phyloP scores from a whole-genome alignment of 2,329 filamentous ascomycete species.

The Waltergamsia citrina region DNA sequence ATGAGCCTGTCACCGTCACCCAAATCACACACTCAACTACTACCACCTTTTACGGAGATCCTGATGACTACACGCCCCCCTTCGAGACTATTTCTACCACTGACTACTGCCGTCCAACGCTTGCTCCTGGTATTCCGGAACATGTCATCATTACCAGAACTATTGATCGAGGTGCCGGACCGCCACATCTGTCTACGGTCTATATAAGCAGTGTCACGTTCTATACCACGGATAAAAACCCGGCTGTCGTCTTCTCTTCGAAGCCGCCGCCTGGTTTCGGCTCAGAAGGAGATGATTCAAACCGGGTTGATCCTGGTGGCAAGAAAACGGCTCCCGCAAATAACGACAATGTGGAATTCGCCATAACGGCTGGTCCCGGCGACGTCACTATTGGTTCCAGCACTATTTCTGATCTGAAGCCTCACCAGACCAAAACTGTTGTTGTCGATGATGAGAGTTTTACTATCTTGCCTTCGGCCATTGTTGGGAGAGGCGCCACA shows the following conservation, averaged over 20 bases:
- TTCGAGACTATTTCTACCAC: conserved; percentile 30
- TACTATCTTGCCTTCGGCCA: conserved; percentile 34
- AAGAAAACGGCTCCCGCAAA: no score
- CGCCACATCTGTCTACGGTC: not conserved
- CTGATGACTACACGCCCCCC: conserved; percentile 34
- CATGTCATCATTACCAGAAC: no score
- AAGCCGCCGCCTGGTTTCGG: no score
- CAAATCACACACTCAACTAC: conserved; percentile 39
- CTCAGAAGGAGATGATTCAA: no score
- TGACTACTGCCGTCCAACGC: conserved; percentile 29
- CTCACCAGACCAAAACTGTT: conserved; percentile 29
- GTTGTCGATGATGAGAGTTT: conserved; percentile 31
- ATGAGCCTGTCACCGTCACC: conserved; percentile 26
- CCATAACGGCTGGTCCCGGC: conserved; percentile 31
- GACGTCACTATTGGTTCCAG: conserved; percentile 36
- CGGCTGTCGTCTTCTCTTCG: conserved; percentile 33
- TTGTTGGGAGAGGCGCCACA: conserved; percentile 34
- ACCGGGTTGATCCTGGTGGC: no score
- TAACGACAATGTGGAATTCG: no score
- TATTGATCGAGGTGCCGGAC: no score
- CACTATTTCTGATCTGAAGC: conserved; percentile 29
- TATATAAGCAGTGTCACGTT: conserved; percentile 27
- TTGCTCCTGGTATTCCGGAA: no score
- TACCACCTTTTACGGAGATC: conserved; percentile 36
- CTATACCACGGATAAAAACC: conserved; percentile 45